These are phyloP conservation scores for Aspergillus sp. DNA, from an alignment of 2,329 filamentous ascomycete genomes.

Conservation along the genomic window DNA sequence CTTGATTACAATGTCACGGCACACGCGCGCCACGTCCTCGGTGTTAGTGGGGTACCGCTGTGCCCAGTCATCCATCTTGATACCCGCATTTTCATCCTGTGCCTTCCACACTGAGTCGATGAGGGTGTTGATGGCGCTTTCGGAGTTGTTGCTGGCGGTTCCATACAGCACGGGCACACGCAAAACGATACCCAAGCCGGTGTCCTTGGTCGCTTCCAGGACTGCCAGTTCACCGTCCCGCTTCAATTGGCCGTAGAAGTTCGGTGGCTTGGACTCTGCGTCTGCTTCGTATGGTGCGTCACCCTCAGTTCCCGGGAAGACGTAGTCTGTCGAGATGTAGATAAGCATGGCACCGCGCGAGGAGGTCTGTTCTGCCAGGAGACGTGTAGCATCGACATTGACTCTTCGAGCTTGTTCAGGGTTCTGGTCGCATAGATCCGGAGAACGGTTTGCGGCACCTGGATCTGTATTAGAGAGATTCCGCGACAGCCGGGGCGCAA, in stretches of 20 bases:
- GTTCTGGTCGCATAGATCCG: conserved; percentile 75
- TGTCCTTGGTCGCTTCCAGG: conserved; percentile 51
- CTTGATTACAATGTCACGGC: conserved; percentile 63
- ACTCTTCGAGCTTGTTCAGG: conserved; percentile 66
- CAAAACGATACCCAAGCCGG: conserved; percentile 60
- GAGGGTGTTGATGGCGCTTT: conserved; percentile 78
- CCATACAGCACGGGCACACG: conserved; percentile 83
- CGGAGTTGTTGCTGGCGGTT: conserved; percentile 59
- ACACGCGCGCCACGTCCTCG: conserved; percentile 75
- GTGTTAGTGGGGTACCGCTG: conserved; percentile 83
- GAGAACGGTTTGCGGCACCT: conserved; percentile 83
- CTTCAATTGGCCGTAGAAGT: conserved; percentile 71
- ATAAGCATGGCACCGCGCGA: conserved; percentile 48
- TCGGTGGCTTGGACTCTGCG: conserved; percentile 61
- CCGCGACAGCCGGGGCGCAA: neutral
- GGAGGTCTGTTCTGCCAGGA: conserved; percentile 61
- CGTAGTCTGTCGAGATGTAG: conserved; percentile 66
- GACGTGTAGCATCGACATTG: conserved; percentile 65
- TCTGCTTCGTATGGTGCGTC: conserved; percentile 73
- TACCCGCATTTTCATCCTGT: conserved; percentile 53
- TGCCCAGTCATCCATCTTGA: conserved; percentile 83
- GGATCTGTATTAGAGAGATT: conserved; percentile 6
- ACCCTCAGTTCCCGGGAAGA: conserved; percentile 70
- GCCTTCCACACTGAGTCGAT: conserved; percentile 70
- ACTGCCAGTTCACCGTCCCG: conserved; percentile 65